These are phyloP conservation scores for Aureobasidium namibiae DNA, from an alignment of 2,329 filamentous ascomycete species.

Conservation along the genomic window DNA sequence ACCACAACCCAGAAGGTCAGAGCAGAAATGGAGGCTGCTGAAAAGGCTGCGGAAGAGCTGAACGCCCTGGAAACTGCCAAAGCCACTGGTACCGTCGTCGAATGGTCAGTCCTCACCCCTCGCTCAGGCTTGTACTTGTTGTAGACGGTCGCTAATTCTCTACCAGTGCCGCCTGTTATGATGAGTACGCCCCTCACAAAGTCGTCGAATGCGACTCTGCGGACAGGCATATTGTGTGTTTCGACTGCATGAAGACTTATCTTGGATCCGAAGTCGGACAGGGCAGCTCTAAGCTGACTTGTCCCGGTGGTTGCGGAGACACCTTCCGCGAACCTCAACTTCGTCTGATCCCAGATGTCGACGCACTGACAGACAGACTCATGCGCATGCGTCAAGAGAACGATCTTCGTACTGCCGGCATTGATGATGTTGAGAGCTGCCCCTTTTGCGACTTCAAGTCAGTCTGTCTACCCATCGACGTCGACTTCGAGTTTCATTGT, in stretches of 20 bases:
- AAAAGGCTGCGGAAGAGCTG: slow-evolving; percentile 7
- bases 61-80: slow-evolving; percentile 27
- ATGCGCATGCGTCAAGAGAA: slow-evolving; percentile 64
- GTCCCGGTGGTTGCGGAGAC: slow-evolving; percentile 62
- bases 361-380: slow-evolving; percentile 52
- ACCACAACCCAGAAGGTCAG: slow-evolving; percentile 18
- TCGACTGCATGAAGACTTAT: slow-evolving; percentile 53
- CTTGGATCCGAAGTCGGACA: slow-evolving; percentile 62
- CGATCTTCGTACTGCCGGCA: slow-evolving; percentile 57
- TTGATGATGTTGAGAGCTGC: slow-evolving; percentile 66
- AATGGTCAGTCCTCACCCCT: slow-evolving; percentile 39
- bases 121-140: neutral
- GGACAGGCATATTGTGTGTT: slow-evolving; percentile 59
- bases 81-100: slow-evolving; percentile 45
- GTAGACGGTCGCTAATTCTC: neutral
- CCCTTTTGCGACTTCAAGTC: slow-evolving; percentile 78
- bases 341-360: slow-evolving; percentile 46
- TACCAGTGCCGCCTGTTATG: slow-evolving; percentile 52
- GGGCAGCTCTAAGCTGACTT: slow-evolving; percentile 58
- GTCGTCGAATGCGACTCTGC: slow-evolving; percentile 60
- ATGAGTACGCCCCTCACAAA: slow-evolving; percentile 56
- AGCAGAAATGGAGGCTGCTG: slow-evolving; percentile 20
- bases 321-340: slow-evolving; percentile 52
- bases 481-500: slow-evolving; percentile 68
- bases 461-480: slow-evolving; percentile 58